Evolutionary conservation across 2,329 filamentous ascomycete species (phyloP), one percentile per base, ranked within the genome.

Genomic region (Alternaria solani): DNA sequence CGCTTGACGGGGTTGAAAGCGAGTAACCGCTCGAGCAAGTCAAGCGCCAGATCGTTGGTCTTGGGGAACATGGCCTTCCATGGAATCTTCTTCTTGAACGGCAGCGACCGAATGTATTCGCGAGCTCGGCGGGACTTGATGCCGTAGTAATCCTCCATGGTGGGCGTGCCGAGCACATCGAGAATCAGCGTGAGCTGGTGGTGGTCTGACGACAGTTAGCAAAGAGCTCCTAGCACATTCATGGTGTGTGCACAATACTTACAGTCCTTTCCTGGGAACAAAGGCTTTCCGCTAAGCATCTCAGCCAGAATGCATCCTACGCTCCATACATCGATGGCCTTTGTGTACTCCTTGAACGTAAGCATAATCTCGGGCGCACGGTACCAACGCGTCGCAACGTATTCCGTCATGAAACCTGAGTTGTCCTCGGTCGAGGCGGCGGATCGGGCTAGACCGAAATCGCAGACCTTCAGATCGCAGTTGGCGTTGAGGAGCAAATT

Each of bases 341-440:
- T 99, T 73, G 95, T 99, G 83, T 99, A 99, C 82, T 99, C 95
- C 84, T 99, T 98, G 86, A 98, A 99, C 12, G 95, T 99, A 83
- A 99, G 90, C 95, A 99, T 99, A 80, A 99, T 99, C 80, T 99
- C 95, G 4, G 95, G 95, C 6, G 95, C 95, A 81, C 95, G 93
- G 82, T 99, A 99, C 95, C 95, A 99, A 75, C 95, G 90, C 47
- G 95, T 99, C 52, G 95, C 95, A 58, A 99, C 95, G 79, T 99
- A 99, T 96, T 99, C 95, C 16, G 95, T 99, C 95, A 99, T 99
- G 87, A 99, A 99, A 23, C 95, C 95, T n/a, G 94, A 97, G 82
- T 99, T 99, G 81, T 99, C 95, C 77, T 99, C 95, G 70, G 96
- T 96, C 9, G 94, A 97, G 8, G 95, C 95, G 12, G 95, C 95